Evolutionary conservation across 2,329 filamentous ascomycete genomes (phyloP).

Genomic region (Alternaria arbusti): DNA sequence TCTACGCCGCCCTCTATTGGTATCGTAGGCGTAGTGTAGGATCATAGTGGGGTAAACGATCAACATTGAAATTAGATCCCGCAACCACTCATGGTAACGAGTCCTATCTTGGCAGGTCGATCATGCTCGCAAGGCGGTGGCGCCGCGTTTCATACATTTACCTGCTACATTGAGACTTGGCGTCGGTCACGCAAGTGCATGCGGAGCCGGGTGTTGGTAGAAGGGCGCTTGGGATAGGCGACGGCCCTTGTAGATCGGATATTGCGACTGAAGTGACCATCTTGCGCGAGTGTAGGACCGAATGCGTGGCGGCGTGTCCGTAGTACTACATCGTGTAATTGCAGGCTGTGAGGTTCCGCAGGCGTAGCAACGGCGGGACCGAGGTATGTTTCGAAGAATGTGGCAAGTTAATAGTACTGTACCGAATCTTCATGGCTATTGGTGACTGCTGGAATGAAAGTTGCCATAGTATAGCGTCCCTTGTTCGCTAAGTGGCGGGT

Average conservation of each 20-base stretch:
- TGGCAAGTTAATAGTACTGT: background rate
- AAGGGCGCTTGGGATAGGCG: conserved; percentile 4
- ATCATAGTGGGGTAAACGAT: conserved; percentile 20
- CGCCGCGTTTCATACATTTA: conserved; percentile 23
- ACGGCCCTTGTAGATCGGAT: background rate
- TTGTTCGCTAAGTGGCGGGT: conserved; percentile 4
- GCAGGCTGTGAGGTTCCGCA: conserved; percentile 8
- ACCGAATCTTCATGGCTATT: conserved; percentile 4
- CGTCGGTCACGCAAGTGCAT: conserved; percentile 2
- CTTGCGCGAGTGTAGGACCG: conserved; percentile 16
- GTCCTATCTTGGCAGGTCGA: conserved; percentile 42
- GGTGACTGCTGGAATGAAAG: conserved; percentile 18
- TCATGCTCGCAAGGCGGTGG: conserved; percentile 18
- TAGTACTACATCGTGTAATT: conserved; percentile 12
- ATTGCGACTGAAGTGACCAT: conserved; percentile 12
- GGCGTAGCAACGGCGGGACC: background rate
- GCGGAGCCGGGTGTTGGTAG: conserved; percentile 1
- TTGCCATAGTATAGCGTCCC: background rate
- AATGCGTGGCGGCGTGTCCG: background rate
- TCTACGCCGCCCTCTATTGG: conserved; percentile 11
- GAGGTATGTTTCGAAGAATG: background rate
- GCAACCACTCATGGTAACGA: conserved; percentile 26
- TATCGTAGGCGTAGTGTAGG: conserved; percentile 8
- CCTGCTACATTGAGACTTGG: conserved; percentile 37
- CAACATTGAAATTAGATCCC: conserved; percentile 34